phyloP scores from a whole-genome alignment of 495 filamentous ascomycete genomes.

The Lophium mytilinum region DNA sequence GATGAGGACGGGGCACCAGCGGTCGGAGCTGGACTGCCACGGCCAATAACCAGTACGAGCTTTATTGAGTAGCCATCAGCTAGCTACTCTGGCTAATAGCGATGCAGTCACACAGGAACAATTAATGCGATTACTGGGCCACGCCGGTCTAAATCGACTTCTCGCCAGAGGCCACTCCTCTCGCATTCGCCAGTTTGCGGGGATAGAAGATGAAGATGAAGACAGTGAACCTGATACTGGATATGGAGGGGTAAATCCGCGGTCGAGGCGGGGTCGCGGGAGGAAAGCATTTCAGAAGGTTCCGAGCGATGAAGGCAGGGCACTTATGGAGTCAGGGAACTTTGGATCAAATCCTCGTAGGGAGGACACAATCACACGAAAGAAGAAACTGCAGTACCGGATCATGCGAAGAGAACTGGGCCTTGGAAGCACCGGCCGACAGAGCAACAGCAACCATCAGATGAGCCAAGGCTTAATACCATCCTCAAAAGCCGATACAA shows the following conservation, averaged over 20 bases:
- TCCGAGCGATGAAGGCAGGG: conserved; percentile 64
- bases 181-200: conserved; percentile 4
- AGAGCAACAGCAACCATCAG: conserved; percentile 49
- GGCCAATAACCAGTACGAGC: conserved; percentile 20
- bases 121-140: conserved; percentile 36
- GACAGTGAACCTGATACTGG: conserved; percentile 17
- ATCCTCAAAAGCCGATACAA: conserved; percentile 66
- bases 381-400: conserved; percentile 53
- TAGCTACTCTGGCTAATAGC: conserved; percentile 14
- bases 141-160: conserved; percentile 34
- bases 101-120: conserved; percentile 35
- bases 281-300: conserved; percentile 56
- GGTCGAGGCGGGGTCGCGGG: conserved; percentile 29
- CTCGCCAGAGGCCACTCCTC: conserved; percentile 25
- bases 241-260: conserved; percentile 5
- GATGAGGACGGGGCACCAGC: conserved; percentile 12
- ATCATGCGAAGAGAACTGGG: conserved; percentile 78
- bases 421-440: conserved; percentile 42
- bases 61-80: too few species aligned
- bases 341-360: conserved; percentile 60
- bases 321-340: conserved; percentile 69
- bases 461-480: conserved; percentile 55
- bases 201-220: conserved; percentile 8
- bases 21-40: conserved; percentile 5
- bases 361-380: conserved; percentile 44